These are phyloP conservation scores for Smallanthus sonchifolius DNA, from an alignment of 129 eudicot genomes.

Conservation along the genomic window DNA sequence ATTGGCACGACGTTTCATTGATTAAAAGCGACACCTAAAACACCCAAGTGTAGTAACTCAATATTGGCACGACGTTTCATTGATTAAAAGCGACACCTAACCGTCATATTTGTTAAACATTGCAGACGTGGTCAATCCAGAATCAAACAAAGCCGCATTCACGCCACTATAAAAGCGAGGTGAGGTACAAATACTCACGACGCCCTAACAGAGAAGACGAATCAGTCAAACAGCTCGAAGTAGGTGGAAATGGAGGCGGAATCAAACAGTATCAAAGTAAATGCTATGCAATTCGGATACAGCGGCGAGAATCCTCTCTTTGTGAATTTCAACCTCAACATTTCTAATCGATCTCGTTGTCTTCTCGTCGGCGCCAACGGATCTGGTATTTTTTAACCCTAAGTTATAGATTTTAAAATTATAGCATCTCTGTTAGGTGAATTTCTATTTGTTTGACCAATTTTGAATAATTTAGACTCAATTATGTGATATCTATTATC, in stretches of 20 bases:
- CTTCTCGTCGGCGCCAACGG: slow-evolving; percentile 98
- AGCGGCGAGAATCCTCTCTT: slow-evolving; percentile 55
- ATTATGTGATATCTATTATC: neutral
- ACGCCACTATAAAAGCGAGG: slow-evolving; percentile 12
- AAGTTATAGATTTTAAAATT: neutral
- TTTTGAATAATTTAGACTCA: neutral
- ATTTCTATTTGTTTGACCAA: neutral
- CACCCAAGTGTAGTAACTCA: too few species aligned
- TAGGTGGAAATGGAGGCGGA: slow-evolving; percentile 31
- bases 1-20: neutral
- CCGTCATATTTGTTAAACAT: slow-evolving; percentile 6
- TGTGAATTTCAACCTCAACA: slow-evolving; percentile 60
- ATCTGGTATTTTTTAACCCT: slow-evolving; percentile 52
- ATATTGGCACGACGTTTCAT: neutral
- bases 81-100: neutral
- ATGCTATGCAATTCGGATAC: slow-evolving; percentile 89
- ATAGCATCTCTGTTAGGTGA: neutral
- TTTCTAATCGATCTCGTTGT: slow-evolving; percentile 81
- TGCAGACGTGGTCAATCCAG: slow-evolving; percentile 14
- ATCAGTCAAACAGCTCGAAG: neutral
- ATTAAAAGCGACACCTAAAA: neutral
- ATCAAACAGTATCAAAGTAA: slow-evolving; percentile 51
- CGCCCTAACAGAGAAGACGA: neutral
- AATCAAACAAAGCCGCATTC: neutral
- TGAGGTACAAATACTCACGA: slow-evolving; percentile 25